Conservation (phyloP, 768 basidiomycete genomes). For the Lanmaoa pseudosensibilis region DNA sequence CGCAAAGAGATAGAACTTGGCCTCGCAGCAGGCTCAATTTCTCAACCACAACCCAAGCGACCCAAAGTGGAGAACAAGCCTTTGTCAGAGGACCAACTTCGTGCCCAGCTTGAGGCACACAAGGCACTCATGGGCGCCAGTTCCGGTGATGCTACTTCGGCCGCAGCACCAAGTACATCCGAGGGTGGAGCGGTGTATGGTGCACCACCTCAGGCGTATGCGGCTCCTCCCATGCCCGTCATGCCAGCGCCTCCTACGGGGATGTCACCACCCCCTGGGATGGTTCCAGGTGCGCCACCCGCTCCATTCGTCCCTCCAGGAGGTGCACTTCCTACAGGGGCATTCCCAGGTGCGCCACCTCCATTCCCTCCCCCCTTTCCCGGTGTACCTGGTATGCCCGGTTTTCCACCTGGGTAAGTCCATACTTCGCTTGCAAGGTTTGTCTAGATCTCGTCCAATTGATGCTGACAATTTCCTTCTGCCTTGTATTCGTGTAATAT, state of each 20-base stretch:
- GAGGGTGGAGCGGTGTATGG: conserved; percentile 60
- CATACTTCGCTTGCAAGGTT: conserved; percentile 11
- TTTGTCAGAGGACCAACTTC: conserved; percentile 80
- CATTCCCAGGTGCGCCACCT: conserved; percentile 40
- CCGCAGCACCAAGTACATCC: conserved; percentile 39
- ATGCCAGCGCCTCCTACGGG: conserved; percentile 28
- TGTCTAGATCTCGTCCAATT: conserved; percentile 14
- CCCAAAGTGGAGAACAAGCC: conserved; percentile 77
- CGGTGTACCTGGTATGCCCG: conserved; percentile 46
- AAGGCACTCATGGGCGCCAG: conserved; percentile 84
- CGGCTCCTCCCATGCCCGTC: conserved; percentile 39
- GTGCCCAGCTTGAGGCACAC: conserved; percentile 84
- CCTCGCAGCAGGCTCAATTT: conserved; percentile 75
- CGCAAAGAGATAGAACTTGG: conserved; percentile 95
- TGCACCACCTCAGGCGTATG: conserved; percentile 73
- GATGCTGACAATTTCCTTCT: conserved; percentile 22
- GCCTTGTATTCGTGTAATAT: conserved; percentile 6
- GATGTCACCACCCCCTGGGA: conserved; percentile 39
- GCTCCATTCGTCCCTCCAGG: conserved; percentile 40
- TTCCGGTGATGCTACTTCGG: conserved; percentile 33
- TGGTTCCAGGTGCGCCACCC: conserved; percentile 47
- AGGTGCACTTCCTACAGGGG: conserved; percentile 37
- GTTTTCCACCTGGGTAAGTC: conserved; percentile 59
- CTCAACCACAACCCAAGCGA: conserved; percentile 77
- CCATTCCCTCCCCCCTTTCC: conserved; percentile 42